A percentile compares a stretch with the other conserved stretches of the same genome.
These are phyloP conservation scores for Leishmania guyanensis DNA, from an alignment of 208 protist species.

Conservation along the genomic window DNA sequence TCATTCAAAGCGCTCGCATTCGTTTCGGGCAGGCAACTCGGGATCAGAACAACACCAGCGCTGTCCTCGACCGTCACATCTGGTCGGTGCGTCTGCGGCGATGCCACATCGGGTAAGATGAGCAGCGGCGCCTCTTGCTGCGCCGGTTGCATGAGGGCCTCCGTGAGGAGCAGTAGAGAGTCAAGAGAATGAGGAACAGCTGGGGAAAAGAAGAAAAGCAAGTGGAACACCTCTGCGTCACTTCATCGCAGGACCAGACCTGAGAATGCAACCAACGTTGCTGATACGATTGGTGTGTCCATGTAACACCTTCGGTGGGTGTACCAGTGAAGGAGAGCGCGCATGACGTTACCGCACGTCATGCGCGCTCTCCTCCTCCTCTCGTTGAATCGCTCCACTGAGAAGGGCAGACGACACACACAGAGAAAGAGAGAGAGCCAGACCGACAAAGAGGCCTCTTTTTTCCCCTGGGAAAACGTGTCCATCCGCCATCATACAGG, in stretches of 20 bases:
- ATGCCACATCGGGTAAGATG: background rate
- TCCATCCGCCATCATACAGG: background rate
- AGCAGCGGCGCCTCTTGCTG: background rate
- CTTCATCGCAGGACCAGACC: no score
- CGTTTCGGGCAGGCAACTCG: background rate
- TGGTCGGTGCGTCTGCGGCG: background rate
- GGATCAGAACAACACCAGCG: constrained; percentile 2
- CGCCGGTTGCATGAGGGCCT: background rate
- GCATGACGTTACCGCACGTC: no score
- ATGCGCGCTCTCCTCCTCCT: no score
- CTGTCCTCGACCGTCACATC: background rate
- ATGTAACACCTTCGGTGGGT: no score
- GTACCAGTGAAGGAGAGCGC: no score
- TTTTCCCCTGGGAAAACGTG: background rate
- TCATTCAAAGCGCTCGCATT: background rate
- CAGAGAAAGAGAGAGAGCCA: background rate
- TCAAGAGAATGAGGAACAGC: background rate
- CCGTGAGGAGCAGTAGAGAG: background rate
- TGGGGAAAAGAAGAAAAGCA: background rate
- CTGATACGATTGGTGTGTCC: no score
- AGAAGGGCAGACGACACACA: background rate
- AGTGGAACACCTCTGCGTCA: no score
- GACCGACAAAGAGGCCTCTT: no score
- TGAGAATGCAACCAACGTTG: no score
- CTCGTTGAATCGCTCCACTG: background rate